phyloP scores from a whole-genome alignment of 2,329 filamentous ascomycete species.

The Ophiostoma ulmi region DNA sequence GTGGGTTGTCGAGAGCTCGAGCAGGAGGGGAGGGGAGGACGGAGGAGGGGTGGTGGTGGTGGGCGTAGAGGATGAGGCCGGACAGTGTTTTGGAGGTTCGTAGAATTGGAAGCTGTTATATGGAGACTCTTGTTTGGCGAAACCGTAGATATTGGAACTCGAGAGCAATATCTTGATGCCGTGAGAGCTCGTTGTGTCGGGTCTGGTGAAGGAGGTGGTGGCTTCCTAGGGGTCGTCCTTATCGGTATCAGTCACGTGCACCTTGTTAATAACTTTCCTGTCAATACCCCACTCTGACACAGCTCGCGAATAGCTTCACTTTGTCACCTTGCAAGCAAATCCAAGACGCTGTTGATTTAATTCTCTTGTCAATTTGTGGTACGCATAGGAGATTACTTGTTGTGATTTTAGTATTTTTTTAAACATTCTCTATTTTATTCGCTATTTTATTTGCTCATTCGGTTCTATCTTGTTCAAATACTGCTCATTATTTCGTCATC shows the following conservation, averaged over 20 bases:
- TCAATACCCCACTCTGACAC: background rate
- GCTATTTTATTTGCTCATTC: too few relatives aligned
- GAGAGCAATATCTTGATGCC: background rate
- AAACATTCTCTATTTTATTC: too few relatives aligned
- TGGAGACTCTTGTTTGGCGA: background rate
- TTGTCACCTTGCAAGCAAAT: too few relatives aligned
- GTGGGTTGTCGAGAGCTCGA: background rate
- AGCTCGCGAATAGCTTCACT: slow-evolving; percentile 3
- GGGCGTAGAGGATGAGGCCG: background rate
- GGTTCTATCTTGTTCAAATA: too few relatives aligned
- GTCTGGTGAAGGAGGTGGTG: slow-evolving; percentile 6
- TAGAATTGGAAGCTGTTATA: background rate
- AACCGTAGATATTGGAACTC: background rate
- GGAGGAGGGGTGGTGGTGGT: background rate
- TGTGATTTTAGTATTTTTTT: too few relatives aligned
- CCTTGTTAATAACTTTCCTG: background rate
- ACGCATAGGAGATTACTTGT: too few relatives aligned
- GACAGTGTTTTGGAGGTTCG: background rate
- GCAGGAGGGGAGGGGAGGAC: background rate
- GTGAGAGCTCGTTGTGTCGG: background rate
- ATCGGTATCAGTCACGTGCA: slow-evolving; percentile 13
- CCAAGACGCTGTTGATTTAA: too few relatives aligned
- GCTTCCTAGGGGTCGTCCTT: slow-evolving; percentile 3
- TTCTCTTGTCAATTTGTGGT: too few relatives aligned
- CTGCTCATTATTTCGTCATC: too few relatives aligned